These are phyloP conservation scores for Metarhizium anisopliae DNA, from an alignment of 2,329 filamentous ascomycete genomes.

Conservation along the genomic window DNA sequence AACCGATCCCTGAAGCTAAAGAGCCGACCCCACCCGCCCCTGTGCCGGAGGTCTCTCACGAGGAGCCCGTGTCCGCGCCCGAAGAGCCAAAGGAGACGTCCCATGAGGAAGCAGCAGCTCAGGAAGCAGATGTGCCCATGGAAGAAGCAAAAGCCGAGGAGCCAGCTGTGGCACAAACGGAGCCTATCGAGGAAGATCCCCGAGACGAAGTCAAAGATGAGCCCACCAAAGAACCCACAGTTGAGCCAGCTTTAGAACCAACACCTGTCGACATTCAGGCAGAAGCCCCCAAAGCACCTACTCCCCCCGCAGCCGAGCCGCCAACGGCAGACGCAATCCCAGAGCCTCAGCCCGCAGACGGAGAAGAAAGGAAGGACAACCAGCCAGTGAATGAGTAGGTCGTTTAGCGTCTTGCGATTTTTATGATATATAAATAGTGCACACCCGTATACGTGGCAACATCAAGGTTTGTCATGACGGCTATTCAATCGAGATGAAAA, in stretches of 20 bases:
- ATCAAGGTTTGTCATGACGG: background rate
- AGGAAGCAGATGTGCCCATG: background rate
- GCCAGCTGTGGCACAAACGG: slow-evolving; percentile 6
- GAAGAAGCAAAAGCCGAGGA: background rate
- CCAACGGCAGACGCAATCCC: background rate
- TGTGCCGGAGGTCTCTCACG: background rate
- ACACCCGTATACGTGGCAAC: background rate
- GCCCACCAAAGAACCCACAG: slow-evolving; percentile 10
- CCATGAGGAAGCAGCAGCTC: background rate
- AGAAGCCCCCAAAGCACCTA: background rate
- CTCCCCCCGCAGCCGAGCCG: background rate
- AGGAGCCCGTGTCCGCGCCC: background rate
- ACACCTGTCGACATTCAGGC: background rate
- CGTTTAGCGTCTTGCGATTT: slow-evolving; percentile 3
- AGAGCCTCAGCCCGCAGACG: background rate
- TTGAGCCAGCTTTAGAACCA: slow-evolving; percentile 8
- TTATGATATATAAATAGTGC: background rate
- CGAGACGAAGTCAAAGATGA: slow-evolving; percentile 19
- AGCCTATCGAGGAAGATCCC: slow-evolving; percentile 5
- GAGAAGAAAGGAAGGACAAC: slow-evolving; percentile 7
- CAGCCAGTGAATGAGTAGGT: slow-evolving; percentile 9
- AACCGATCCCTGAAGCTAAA: background rate
- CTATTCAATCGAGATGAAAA: too few species aligned
- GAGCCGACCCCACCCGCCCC: background rate
- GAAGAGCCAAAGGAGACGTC: background rate